phyloP scores from a whole-genome alignment of 345 rosid species.

The Gossypioides kirkii region DNA sequence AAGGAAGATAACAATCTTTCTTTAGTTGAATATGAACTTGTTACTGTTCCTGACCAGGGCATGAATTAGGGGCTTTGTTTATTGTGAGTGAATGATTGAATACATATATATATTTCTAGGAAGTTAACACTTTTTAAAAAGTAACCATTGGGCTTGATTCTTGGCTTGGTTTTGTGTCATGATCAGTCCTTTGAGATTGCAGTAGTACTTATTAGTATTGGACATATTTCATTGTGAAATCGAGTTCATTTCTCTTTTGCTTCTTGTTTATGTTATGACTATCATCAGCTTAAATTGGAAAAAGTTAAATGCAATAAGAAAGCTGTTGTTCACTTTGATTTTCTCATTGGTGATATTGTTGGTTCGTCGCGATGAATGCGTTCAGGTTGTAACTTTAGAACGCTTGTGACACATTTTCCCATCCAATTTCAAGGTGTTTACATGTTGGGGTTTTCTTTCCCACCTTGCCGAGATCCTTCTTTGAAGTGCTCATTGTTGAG shows the following conservation, averaged over 20 bases:
- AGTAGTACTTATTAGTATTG: background rate
- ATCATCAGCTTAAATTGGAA: background rate
- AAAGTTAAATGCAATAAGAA: background rate
- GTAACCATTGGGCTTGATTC: constrained; percentile 14
- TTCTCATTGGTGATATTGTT: background rate
- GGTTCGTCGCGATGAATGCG: background rate
- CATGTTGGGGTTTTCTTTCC: too few species aligned
- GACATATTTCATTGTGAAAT: background rate
- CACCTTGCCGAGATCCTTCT: too few species aligned
- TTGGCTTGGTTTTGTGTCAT: background rate
- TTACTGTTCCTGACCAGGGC: constrained; percentile 56
- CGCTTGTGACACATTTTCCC: too few species aligned
- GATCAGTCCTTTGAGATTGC: background rate
- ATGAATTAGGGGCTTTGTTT: background rate
- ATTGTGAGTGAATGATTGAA: constrained; percentile 14
- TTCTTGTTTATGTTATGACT: background rate
- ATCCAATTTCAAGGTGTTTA: too few species aligned
- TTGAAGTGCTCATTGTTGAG: too few species aligned
- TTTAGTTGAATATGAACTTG: constrained; percentile 80
- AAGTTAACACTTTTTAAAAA: constrained; percentile 25
- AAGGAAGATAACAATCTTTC: constrained; percentile 81
- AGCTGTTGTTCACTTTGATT: background rate
- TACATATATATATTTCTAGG: constrained; percentile 16
- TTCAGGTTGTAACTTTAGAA: too few species aligned
- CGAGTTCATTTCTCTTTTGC: background rate